These are phyloP conservation scores for Diplogelasinospora grovesii DNA, from an alignment of 495 filamentous ascomycete species.

Conservation along the genomic window DNA sequence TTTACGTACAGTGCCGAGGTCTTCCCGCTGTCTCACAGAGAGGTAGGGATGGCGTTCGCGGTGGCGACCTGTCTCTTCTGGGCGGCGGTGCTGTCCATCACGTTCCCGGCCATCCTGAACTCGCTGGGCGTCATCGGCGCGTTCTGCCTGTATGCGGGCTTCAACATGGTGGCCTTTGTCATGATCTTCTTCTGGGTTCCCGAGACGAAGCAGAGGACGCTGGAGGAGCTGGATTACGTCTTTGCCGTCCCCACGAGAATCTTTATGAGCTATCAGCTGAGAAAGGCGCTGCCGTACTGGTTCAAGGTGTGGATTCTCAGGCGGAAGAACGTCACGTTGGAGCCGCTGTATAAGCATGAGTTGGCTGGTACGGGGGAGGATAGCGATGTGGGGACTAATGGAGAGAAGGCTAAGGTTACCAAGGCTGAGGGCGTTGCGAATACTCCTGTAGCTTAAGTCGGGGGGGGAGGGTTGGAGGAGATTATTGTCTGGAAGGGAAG, in stretches of 20 bases:
- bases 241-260: conserved; percentile 63
- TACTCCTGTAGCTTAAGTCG: too few species aligned
- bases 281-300: conserved; percentile 59
- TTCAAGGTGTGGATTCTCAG: conserved; percentile 60
- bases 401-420: too few species aligned
- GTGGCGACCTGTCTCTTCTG: conserved; percentile 64
- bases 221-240: conserved; percentile 80
- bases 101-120: conserved; percentile 57
- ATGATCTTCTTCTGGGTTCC: conserved; percentile 64
- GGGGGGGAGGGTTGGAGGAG: too few species aligned
- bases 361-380: too few species aligned
- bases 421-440: too few species aligned
- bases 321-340: conserved; percentile 43
- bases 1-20: conserved; percentile 78
- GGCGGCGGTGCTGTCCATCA: conserved; percentile 58
- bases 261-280: conserved; percentile 59
- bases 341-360: conserved; percentile 60
- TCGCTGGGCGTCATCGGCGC: conserved; percentile 47
- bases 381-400: too few species aligned
- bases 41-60: conserved; percentile 68
- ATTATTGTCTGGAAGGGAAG: too few species aligned
- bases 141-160: conserved; percentile 54
- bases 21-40: conserved; percentile 66
- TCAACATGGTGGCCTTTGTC: conserved; percentile 56
- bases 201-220: conserved; percentile 61